Base-by-base conservation (phyloP, 2,329 filamentous ascomycete genomes). In the Exophiala phaeomuriformis region DNA sequence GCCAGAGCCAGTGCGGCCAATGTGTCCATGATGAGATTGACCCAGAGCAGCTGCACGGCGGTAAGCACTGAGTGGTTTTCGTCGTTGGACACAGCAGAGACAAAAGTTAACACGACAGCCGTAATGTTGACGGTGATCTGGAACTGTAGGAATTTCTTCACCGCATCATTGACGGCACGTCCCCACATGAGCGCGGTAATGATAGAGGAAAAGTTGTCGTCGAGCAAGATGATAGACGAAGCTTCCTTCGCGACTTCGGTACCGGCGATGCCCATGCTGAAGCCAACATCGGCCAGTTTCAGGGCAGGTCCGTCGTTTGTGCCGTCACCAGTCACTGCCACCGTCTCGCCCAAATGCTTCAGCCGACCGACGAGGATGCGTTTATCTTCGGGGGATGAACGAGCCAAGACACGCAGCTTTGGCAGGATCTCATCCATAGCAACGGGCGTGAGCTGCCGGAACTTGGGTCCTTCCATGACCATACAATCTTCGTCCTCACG, bases 21-120 rank as follows among this genome's bases (percentile, higher is more conserved):
- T 0, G 90, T 95, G 64, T 96, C 90, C 90, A 95, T 96, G 72
- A 96, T 96, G 64, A 96, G 76, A 65, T 95, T 96, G 64, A 96
- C 89, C 90, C 90, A 96, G 31, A 96, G 82, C 63, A 96, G 80
- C 71, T 96, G 90, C 29, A 95, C 90, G 7, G 90, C 90, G 1
- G 82, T 93, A 52, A 96, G 74, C 29, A 95, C 90, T 45, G 88
- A 88, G 46, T 75, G 68, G 67, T 91, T 85, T 1, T 82, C 71
- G 0, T 68, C 66, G 67, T 79, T 90, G 31, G 85, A 82, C 6
- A 95, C 86, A 32, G 90, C 86, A 8, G 89, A 90, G 55, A 95
- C 83, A 64, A 96, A 95, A 0, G 90, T 93, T 51, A 95, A 77
- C 12, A 86, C 70, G 43, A 95, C 90, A 36, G 90, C 90, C 2